A percentile compares a stretch with the other conserved stretches of the same genome.
Conservation (phyloP, 2,329 filamentous ascomycete genomes). For the Orbilia blumenaviensis region DNA sequence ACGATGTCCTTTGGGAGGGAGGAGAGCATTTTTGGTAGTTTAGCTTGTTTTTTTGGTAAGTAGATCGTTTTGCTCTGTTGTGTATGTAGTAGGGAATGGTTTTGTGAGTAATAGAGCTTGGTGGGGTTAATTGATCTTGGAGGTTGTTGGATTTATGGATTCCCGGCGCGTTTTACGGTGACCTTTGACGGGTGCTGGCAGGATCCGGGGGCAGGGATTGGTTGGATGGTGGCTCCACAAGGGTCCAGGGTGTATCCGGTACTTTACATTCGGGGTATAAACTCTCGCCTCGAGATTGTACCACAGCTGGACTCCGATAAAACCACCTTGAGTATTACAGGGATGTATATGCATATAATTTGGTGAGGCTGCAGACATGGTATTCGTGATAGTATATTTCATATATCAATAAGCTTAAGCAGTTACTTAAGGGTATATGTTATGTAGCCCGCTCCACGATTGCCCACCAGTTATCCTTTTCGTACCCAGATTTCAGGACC, state of each 20-base stretch:
- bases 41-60: neutral
- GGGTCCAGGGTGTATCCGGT: neutral
- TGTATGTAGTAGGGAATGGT: neutral
- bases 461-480: constrained; percentile 98
- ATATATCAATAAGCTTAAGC: neutral
- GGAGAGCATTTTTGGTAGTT: constrained; percentile 3
- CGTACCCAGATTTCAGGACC: constrained; percentile 84
- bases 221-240: neutral
- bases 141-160: neutral
- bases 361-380: neutral
- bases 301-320: neutral
- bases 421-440: neutral
- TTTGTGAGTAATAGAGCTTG: neutral
- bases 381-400: neutral
- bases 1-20: constrained; percentile 69
- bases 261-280: constrained; percentile 7
- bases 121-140: neutral
- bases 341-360: neutral
- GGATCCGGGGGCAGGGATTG: constrained; percentile 8
- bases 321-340: too few relatives aligned
- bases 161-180: neutral
- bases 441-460: constrained; percentile 64
- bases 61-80: too few relatives aligned
- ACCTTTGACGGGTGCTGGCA: neutral
- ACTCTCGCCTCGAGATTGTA: neutral